Evolutionary conservation across 148 eudicot species (phyloP).

Genomic region (Rhododendron vialii): DNA sequence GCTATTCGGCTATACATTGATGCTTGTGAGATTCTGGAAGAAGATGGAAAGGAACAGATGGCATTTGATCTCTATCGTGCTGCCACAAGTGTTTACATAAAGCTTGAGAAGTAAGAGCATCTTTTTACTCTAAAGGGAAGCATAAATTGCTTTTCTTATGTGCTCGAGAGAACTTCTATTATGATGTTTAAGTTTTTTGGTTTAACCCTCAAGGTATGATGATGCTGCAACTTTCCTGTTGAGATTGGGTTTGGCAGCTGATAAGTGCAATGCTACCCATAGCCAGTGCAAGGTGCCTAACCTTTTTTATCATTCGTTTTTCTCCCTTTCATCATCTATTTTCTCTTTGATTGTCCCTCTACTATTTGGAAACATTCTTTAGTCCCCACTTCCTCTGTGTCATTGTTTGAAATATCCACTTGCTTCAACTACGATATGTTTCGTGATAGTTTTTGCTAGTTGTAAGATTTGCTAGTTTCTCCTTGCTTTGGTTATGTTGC

Average conservation of each 20-base stretch:
- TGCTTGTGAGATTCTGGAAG: conserved; percentile 73
- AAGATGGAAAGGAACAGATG: conserved; percentile 86
- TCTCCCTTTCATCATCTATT: background rate
- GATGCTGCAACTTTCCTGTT: conserved; percentile 75
- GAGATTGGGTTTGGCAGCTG: conserved; percentile 77
- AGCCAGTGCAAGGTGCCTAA: conserved; percentile 79
- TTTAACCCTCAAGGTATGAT: conserved; percentile 34
- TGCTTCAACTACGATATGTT: background rate
- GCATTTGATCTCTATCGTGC: conserved; percentile 81
- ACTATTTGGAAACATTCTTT: background rate
- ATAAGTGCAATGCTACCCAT: conserved; percentile 71
- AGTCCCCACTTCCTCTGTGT: background rate
- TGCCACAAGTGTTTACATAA: conserved; percentile 56
- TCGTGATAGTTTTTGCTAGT: background rate
- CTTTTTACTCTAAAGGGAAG: background rate
- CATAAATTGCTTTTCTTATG: background rate
- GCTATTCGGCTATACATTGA: conserved; percentile 58
- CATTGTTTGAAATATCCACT: background rate
- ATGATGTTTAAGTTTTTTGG: background rate
- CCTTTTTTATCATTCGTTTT: background rate
- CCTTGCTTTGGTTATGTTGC: background rate
- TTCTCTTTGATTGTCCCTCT: background rate
- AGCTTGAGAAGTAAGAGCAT: conserved; percentile 63
- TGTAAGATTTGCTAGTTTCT: background rate
- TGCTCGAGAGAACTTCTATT: background rate